Base-by-base conservation (phyloP, 768 basidiomycete genomes). In the Leccinum olivaceopallidum region DNA sequence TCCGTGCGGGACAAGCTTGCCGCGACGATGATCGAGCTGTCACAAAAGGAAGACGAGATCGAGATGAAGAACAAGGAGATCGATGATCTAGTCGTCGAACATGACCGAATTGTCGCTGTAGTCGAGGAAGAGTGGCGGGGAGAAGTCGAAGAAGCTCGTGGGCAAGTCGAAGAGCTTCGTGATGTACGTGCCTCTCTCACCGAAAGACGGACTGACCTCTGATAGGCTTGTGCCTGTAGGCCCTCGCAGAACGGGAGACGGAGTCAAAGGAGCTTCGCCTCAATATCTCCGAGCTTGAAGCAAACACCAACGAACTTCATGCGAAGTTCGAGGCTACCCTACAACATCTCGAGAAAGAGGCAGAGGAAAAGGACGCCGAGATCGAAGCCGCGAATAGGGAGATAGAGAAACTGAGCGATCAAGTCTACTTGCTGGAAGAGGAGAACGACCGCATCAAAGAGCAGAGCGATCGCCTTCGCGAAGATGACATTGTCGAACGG, bases 41-140 rank as follows among this genome's bases (percentile, higher is more conserved):
- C 92, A 73, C 87, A 92, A 73, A 90, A 85, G 73, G 91, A 95
- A 67, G 90, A 95, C 62, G 95, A 96, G 32, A 73, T 94, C 22
- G 92, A 94, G 56, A 77, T 87, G 71, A 89, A 90, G 77, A 83
- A 83, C 58, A 78, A 81, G 60, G 92, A 94, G 71, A 85, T 95
- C 50, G 87, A 90, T 4, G 90, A 95, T 53, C 72, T 96, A 50
- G 81, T 94, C 5, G 77, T 76, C 6, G 89, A 94, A 68, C 89
- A 92, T 69, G 81, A 86, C 56, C 80, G 84, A 30, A 88, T 91
- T 56, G 84, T 93, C 3, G 82, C 83, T 20, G 81, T 83, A 3
- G 87, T 94, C 7, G 91, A 93, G 67, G 84, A 87, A 48, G 91
- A 92, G 66, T 96, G 94, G 94, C 78, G 88, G 58, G 90, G 89